phyloP scores from a whole-genome alignment of 2,329 filamentous ascomycete species.

The Clonostachys byssicola region DNA sequence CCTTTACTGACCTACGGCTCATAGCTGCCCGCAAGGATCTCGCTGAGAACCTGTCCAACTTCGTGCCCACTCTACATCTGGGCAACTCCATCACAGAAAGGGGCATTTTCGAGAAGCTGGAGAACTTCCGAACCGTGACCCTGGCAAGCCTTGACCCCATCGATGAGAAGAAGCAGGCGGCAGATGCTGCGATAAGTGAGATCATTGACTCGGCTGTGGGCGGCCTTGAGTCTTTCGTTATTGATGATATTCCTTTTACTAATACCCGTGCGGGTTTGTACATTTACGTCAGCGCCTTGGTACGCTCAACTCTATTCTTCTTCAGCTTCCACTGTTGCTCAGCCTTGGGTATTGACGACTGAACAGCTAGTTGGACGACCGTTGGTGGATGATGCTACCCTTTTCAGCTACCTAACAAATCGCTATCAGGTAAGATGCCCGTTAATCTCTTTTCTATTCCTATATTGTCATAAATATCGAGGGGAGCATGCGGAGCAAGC shows the following conservation, averaged over 20 bases:
- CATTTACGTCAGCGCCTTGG: constrained; percentile 77
- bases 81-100: constrained; percentile 47
- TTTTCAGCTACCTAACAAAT: constrained; percentile 79
- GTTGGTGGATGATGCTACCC: constrained; percentile 72
- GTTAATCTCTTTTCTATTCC: not conserved
- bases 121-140: constrained; percentile 53
- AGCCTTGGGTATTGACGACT: too few relatives aligned
- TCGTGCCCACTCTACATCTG: constrained; percentile 54
- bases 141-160: constrained; percentile 50
- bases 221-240: constrained; percentile 47
- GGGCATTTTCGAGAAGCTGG: constrained; percentile 47
- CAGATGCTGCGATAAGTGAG: constrained; percentile 48
- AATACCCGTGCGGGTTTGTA: constrained; percentile 82
- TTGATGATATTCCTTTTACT: constrained; percentile 63
- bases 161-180: constrained; percentile 45
- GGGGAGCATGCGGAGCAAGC: not conserved
- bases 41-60: constrained; percentile 44
- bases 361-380: constrained; percentile 73
- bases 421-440: constrained; percentile 65
- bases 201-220: constrained; percentile 53
- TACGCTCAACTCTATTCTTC: constrained; percentile 33
- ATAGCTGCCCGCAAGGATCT: constrained; percentile 43
- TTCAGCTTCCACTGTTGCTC: not conserved
- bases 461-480: not conserved
- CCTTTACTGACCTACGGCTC: not conserved